Conservation (phyloP, 164 flowering plant species). For the Kalanchoe fedtschenkoi region DNA sequence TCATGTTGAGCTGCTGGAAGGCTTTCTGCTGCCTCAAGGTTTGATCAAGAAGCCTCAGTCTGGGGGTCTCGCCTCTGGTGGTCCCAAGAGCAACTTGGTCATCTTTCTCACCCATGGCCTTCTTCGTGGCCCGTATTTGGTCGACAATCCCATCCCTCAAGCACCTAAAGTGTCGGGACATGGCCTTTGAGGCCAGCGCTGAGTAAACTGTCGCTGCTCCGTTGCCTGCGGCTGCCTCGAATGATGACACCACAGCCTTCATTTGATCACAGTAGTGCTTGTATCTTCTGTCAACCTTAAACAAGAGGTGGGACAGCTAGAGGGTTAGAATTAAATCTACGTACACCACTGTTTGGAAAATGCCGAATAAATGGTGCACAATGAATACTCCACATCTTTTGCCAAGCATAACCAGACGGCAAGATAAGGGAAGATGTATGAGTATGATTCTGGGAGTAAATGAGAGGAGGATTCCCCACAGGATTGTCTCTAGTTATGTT, state of each 20-base stretch:
- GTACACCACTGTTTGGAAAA: too few species aligned
- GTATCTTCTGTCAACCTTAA: slow-evolving; percentile 86
- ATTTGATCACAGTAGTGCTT: slow-evolving; percentile 81
- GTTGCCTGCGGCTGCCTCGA: slow-evolving; percentile 68
- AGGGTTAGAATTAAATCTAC: not conserved
- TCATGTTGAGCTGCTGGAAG: slow-evolving; percentile 69
- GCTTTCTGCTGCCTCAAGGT: slow-evolving; percentile 68
- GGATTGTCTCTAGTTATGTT: slow-evolving; percentile 1
- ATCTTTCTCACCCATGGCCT: slow-evolving; percentile 77
- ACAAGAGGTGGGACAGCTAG: not conserved
- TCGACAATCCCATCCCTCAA: slow-evolving; percentile 69
- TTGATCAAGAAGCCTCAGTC: slow-evolving; percentile 70
- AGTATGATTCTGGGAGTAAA: not conserved
- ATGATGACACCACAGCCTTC: slow-evolving; percentile 66
- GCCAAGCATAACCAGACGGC: not conserved
- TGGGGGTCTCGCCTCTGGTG: slow-evolving; percentile 72
- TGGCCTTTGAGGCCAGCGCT: slow-evolving; percentile 65
- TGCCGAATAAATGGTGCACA: too few species aligned
- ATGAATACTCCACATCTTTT: too few species aligned
- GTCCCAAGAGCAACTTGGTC: slow-evolving; percentile 17
- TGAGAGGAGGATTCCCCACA: not conserved
- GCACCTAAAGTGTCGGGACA: slow-evolving; percentile 86
- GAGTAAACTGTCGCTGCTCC: slow-evolving; percentile 68
- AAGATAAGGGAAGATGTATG: too few species aligned
- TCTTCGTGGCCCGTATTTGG: slow-evolving; percentile 60